Conservation (phyloP, 441 rosid genomes). For the Metrosideros polymorpha region DNA sequence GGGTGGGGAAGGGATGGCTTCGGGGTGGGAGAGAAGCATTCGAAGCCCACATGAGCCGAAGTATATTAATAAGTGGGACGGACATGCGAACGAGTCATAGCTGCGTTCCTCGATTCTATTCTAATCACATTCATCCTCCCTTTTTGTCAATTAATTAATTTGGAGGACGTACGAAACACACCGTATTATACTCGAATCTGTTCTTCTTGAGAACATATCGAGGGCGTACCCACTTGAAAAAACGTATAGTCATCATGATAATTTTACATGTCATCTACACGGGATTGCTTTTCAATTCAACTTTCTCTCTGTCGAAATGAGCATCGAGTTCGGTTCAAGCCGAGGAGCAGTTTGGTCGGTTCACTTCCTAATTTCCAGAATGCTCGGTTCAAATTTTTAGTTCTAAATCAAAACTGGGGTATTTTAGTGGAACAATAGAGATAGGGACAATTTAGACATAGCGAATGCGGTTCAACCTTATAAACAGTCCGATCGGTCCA, state of each 20-base stretch:
- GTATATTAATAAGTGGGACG: not conserved
- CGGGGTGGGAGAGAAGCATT: not conserved
- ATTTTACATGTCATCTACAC: not conserved
- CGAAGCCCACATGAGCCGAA: not conserved
- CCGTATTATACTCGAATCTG: not conserved
- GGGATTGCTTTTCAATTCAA: not conserved
- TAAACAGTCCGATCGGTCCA: fast-evolving
- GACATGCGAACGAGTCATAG: not conserved
- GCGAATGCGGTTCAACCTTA: fast-evolving
- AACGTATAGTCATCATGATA: fast-evolving
- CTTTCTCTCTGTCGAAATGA: not conserved
- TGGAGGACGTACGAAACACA: not conserved
- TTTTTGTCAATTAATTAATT: not conserved
- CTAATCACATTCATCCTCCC: not conserved
- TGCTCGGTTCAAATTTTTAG: fast-evolving
- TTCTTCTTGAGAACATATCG: not conserved
- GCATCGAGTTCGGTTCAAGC: not conserved
- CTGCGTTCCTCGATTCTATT: not conserved
- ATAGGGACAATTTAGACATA: fast-evolving
- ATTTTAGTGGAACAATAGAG: not conserved
- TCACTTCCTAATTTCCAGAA: not conserved
- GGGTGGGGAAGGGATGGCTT: not conserved
- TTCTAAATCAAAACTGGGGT: fast-evolving
- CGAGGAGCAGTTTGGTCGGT: fast-evolving
- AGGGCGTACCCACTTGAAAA: not conserved